Base-by-base conservation (phyloP, 2,329 filamentous ascomycete species). In the Calonectria pseudoreteaudii region DNA sequence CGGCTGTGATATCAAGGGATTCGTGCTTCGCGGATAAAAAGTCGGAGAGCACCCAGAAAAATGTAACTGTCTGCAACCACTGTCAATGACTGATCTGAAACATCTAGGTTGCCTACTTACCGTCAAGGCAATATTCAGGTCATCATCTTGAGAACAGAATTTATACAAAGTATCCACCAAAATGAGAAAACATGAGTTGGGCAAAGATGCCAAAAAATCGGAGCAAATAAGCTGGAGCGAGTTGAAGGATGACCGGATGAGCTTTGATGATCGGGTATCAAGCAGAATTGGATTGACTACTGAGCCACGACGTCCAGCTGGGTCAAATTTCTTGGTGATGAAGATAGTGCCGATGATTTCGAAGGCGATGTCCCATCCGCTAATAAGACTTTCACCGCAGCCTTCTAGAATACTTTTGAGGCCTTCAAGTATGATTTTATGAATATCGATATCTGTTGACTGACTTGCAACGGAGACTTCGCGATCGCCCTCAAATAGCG, bases 41-140 rank as follows among this genome's bases (percentile, higher is more conserved):
- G 83, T 98, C 96, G 0, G 96, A 98, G 10, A 98, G 90, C 68
- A 96, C 96, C 95, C 96, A 98, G 83, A 98, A 98, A 81, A 98
- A 97, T 0, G 96, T 98, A 11, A 98, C 94, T 1, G 96, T 97
- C 91, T 95, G 66, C 4, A 10, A 47, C 1, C 49, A 6, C 53
- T n/a, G 23, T 80, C 38, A 80, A 76, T 23, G 30, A 14, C 23
- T 23, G 11, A 36, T 26, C 5, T 8, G 3, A 4, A 68, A 1
- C 23, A 30, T 1, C 2, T 16, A 23, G 4, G 5, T 2, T 31
- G 9, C 8, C 83, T 90, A 4, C 71, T 84, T 87, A 94, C 94
- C 41, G 97, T 98, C 31, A 99, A 88, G 0, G 96, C 96, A 80
- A 98, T 97, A 79, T 99, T 99, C 47, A 99, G 89, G 81, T 99